Percentiles rank a stretch among this genome's conserved stretches.
Evolutionary conservation across 148 eudicot species (phyloP).

Genomic region (Rheum nobile): DNA sequence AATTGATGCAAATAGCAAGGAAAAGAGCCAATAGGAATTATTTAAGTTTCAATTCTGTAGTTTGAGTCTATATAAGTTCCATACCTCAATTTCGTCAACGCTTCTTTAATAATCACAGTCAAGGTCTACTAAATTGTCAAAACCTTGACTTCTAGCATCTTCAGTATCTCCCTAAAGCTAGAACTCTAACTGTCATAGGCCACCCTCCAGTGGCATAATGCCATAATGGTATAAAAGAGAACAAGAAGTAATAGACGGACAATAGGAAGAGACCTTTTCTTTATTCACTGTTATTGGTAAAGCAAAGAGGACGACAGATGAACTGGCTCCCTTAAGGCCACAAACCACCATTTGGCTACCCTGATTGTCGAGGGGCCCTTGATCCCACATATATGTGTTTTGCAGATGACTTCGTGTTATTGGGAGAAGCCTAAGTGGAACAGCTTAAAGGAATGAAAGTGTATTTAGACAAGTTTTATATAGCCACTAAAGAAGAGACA

Average conservation of each 20-base stretch:
- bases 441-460: neutral
- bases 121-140: neutral
- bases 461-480: neutral
- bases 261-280: neutral
- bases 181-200: neutral
- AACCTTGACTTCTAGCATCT: neutral
- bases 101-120: neutral
- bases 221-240: neutral
- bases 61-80: no score
- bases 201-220: neutral
- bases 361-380: neutral
- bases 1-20: neutral
- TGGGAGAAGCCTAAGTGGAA: neutral
- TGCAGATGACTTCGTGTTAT: neutral
- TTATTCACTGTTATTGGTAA: neutral
- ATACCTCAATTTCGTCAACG: neutral
- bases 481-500: neutral
- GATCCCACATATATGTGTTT: neutral
- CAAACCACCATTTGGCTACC: neutral
- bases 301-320: neutral
- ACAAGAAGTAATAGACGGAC: neutral
- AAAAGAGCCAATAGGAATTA: neutral
- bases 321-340: neutral
- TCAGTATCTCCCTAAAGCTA: neutral
- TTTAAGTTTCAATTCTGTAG: neutral